phyloP scores from a whole-genome alignment of 495 filamentous ascomycete genomes.

The Hyaloscypha variabilis region DNA sequence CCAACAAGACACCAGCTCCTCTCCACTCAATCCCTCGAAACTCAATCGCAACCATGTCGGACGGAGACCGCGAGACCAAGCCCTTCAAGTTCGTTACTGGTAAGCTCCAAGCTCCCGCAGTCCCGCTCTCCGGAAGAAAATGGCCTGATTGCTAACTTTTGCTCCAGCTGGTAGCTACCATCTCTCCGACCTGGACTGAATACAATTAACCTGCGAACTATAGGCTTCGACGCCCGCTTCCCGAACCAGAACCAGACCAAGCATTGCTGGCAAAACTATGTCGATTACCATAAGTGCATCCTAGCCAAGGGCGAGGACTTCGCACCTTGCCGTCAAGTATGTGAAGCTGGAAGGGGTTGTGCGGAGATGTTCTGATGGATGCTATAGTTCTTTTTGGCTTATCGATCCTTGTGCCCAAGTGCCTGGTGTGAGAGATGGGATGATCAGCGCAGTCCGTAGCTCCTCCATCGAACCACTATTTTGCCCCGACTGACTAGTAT shows the following conservation, averaged over 20 bases:
- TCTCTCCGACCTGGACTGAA: constrained; percentile 3
- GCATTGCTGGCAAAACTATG: constrained; percentile 99
- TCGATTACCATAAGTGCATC: constrained; percentile 99
- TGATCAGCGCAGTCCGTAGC: constrained; percentile 84
- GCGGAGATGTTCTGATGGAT: constrained; percentile 16
- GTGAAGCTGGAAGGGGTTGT: constrained; percentile 27
- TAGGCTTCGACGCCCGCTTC: constrained; percentile 98
- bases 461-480: neutral
- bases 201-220: constrained; percentile 31
- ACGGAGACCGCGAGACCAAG: constrained; percentile 92
- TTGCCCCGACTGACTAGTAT: constrained; percentile 13
- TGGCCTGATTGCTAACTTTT: constrained; percentile 51
- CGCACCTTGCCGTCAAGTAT: constrained; percentile 93
- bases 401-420: constrained; percentile 95
- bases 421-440: constrained; percentile 96
- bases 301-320: constrained; percentile 99
- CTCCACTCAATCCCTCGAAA: constrained; percentile 20
- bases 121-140: constrained; percentile 12
- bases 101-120: constrained; percentile 50
- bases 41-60: constrained; percentile 67
- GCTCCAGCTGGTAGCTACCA: constrained; percentile 28
- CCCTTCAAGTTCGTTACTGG: constrained; percentile 99
- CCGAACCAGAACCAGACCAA: constrained; percentile 95
- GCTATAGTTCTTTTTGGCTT: constrained; percentile 87
- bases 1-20: constrained; percentile 12